Evolutionary conservation across 1,284 basidiomycete genomes (phyloP).

Genomic region (Melampsora larici-populina): DNA sequence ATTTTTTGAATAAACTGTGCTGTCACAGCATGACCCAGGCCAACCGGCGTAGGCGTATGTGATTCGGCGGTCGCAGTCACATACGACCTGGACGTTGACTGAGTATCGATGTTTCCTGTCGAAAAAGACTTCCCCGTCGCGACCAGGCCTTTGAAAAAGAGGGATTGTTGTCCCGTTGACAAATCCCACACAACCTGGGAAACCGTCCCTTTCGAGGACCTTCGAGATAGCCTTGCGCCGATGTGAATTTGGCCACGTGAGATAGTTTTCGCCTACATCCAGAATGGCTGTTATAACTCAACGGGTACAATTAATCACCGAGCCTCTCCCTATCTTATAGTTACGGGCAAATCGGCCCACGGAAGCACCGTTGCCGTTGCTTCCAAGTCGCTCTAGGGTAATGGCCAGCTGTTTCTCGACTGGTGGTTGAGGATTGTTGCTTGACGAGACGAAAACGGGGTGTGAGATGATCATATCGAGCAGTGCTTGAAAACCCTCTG

Average conservation of each 20-base stretch:
- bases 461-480: background rate
- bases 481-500: background rate
- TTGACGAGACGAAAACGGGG: background rate
- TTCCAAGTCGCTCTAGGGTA: no score
- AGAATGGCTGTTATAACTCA: conserved; percentile 2
- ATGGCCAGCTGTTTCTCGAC: conserved; percentile 7
- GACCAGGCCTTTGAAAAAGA: background rate
- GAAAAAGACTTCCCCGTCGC: background rate
- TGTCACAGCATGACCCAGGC: background rate
- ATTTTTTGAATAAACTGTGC: background rate
- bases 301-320: background rate
- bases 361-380: conserved; percentile 14
- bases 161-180: conserved; percentile 9
- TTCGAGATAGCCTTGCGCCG: background rate
- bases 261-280: background rate
- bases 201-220: no score
- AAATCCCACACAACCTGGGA: conserved; percentile 7
- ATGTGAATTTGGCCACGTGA: background rate
- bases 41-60: no score
- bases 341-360: conserved; percentile 11
- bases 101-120: background rate
- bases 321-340: background rate
- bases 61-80: no score
- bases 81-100: conserved; percentile 4
- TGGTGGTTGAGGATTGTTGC: background rate